Evolutionary conservation across 352 stramenopile genomes (phyloP), one percentile per base, ranked within the genome.

Genomic region (Phytophthora megakarya): DNA sequence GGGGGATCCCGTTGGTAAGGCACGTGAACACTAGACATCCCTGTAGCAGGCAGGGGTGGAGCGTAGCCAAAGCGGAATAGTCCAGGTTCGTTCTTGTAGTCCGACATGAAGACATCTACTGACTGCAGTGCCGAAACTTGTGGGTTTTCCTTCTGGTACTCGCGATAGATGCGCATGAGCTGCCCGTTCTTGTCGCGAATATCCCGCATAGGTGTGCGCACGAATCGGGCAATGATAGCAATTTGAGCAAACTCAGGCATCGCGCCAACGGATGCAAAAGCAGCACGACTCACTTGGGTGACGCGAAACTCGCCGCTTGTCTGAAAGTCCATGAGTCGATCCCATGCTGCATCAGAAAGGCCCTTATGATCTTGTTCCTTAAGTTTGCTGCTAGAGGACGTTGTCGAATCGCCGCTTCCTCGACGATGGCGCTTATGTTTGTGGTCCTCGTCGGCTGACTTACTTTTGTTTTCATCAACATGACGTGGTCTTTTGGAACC

Each of bases 231-330:
- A 18, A 92, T 75, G 42, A 95, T 86, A 19, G 73, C 57, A 25
- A 89, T 78, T 64, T 95, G 86, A 22, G 84, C 82, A 46, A 92
- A 95, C 44, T 92, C 84, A 1, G 86, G 86, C 46, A 93, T 82
- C 3, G 73, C 53, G 15, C 78, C 73, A 43, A 95, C 75, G 1
- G 79, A 82, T 32, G 85, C 70, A 53, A 93, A 86, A 8, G 82
- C 80, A 40, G 81, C 75, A 25, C 84, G 80, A 56, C 82, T 92
- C 16, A 95, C 78, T 73, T 95, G 83, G 7, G 84, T 78, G 5
- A 95, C 59, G 19, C 65, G 56, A 39, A 95, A 95, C 19, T 88
- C 78, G 23, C 72, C 67, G 1, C 47, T 73, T 3, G 77, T 76
- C 64, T 92, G 75, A 44, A 91, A 90, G 45, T 93, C 84, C 72